A percentile compares a stretch with the other conserved stretches of the same genome.
Conservation (phyloP, 345 rosid species). For the Syzygium grande region DNA sequence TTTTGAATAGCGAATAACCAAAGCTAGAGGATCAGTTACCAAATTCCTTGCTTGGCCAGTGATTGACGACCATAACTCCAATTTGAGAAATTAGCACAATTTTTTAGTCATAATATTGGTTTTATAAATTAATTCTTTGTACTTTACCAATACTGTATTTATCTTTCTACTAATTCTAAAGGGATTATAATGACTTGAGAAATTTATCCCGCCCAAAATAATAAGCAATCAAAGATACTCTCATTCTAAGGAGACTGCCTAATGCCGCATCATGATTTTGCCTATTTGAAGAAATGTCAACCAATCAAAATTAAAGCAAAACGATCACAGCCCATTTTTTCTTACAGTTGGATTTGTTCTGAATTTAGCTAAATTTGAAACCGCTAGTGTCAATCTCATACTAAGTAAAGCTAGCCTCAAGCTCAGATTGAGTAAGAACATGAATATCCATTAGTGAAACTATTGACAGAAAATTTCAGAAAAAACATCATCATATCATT, state of each 20-base stretch:
- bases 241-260: not conserved
- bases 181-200: not conserved
- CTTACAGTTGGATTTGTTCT: too few relatives aligned
- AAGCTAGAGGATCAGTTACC: not conserved
- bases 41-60: not conserved
- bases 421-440: not conserved
- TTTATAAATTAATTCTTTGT: too few relatives aligned
- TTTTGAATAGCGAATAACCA: not conserved
- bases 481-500: not conserved
- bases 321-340: too few relatives aligned
- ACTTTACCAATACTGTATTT: not conserved
- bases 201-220: not conserved
- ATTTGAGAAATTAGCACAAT: not conserved
- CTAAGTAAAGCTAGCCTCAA: not conserved
- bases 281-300: too few relatives aligned
- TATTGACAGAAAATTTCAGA: not conserved
- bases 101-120: too few relatives aligned
- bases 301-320: too few relatives aligned
- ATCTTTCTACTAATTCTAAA: not conserved
- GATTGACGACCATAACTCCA: not conserved
- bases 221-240: not conserved
- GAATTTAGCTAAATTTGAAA: not conserved
- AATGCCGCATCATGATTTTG: not conserved
- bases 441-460: not conserved
- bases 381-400: not conserved